These are phyloP conservation scores for Staphylotrichum longicolle DNA, from an alignment of 495 filamentous ascomycete species.

Conservation along the genomic window DNA sequence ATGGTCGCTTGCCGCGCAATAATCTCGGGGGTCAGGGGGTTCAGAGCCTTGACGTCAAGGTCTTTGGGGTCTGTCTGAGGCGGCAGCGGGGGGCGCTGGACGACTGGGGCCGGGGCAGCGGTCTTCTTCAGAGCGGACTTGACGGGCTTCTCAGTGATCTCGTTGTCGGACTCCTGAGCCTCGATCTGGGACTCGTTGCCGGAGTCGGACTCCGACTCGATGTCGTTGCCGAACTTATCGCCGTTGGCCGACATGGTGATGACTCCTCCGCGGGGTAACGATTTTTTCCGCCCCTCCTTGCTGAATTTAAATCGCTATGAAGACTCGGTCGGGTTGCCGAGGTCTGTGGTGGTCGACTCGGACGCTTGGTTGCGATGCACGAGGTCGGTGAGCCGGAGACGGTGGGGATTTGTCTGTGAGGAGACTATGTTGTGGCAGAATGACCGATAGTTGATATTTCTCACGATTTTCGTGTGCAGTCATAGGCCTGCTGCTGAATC, in stretches of 20 bases:
- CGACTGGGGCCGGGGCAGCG: slow-evolving; percentile 36
- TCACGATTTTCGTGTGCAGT: slow-evolving; percentile 37
- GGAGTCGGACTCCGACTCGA: slow-evolving; percentile 49
- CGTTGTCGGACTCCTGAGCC: slow-evolving; percentile 38
- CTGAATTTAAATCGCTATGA: not conserved
- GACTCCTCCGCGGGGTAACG: slow-evolving; percentile 28
- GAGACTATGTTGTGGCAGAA: slow-evolving; percentile 12
- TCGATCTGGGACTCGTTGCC: slow-evolving; percentile 46
- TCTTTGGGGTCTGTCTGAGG: slow-evolving; percentile 86
- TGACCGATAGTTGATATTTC: slow-evolving; percentile 31
- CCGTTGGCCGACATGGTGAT: slow-evolving; percentile 46
- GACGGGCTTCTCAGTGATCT: slow-evolving; percentile 42
- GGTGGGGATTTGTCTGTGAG: slow-evolving; percentile 17
- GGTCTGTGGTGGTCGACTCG: slow-evolving; percentile 4
- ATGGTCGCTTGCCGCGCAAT: slow-evolving; percentile 97
- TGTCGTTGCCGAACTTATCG: slow-evolving; percentile 49
- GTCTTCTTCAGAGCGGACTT: slow-evolving; percentile 51
- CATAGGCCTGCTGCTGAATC: slow-evolving; percentile 26
- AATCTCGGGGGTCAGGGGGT: slow-evolving; percentile 89
- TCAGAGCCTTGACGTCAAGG: slow-evolving; percentile 73
- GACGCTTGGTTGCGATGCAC: not conserved
- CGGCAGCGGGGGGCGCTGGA: slow-evolving; percentile 60
- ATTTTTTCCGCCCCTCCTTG: slow-evolving; percentile 24
- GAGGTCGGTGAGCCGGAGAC: slow-evolving; percentile 9
- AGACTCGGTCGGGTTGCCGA: slow-evolving; percentile 1